Conservation (phyloP, 768 basidiomycete species). For the Mycena crocata region DNA sequence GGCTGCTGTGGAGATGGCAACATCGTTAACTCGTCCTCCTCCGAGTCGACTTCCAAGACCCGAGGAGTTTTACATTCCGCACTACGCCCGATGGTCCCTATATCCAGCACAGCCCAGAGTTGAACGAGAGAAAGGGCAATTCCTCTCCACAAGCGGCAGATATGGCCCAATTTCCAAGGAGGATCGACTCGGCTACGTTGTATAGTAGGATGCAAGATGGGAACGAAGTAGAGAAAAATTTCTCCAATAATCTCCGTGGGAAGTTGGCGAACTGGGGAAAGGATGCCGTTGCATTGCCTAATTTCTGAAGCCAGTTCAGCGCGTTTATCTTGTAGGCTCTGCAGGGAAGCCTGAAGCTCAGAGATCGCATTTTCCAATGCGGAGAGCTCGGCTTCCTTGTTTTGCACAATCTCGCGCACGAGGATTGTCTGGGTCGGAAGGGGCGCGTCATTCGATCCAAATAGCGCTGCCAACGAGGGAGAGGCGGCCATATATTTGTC, state of each 20-base stretch:
- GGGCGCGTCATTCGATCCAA: too few relatives aligned
- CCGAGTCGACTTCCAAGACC: not conserved
- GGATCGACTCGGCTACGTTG: not conserved
- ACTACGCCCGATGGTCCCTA: not conserved
- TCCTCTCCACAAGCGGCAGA: constrained; percentile 13
- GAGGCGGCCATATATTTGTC: too few relatives aligned
- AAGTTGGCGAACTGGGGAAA: constrained; percentile 3
- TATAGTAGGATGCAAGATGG: not conserved
- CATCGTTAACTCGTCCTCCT: not conserved
- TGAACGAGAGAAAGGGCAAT: not conserved
- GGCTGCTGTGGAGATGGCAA: not conserved
- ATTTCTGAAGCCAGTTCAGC: constrained; percentile 2
- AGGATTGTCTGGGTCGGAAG: not conserved
- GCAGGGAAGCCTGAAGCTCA: not conserved
- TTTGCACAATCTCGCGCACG: not conserved
- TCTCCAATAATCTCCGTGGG: constrained; percentile 18
- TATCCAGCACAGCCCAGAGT: constrained; percentile 10
- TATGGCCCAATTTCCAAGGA: constrained; percentile 13
- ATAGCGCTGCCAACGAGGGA: too few relatives aligned
- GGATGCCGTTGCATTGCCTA: not conserved
- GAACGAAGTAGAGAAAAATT: constrained; percentile 23
- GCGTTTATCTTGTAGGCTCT: not conserved
- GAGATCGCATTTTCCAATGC: not conserved
- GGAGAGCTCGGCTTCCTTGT: not conserved
- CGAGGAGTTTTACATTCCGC: not conserved